These are phyloP conservation scores for Sphagnurus paluster DNA, from an alignment of 1,284 basidiomycete genomes.

Conservation along the genomic window DNA sequence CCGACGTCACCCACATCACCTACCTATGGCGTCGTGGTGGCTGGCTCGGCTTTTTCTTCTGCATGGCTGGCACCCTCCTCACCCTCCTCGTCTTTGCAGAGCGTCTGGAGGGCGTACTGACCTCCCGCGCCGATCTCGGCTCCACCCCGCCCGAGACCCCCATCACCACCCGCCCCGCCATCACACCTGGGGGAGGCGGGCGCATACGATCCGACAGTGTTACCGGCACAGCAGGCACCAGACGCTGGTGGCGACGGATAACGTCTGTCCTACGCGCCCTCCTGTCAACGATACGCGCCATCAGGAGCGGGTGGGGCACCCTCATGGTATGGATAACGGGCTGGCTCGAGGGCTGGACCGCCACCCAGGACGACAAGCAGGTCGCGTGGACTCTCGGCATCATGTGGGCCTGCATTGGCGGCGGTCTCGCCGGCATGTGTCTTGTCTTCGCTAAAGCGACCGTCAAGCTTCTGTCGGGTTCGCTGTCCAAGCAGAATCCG, in stretches of 20 bases:
- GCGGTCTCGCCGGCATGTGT: slow-evolving; percentile 84
- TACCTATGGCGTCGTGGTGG: slow-evolving; percentile 79
- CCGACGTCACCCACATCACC: slow-evolving; percentile 73
- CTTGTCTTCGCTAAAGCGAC: slow-evolving; percentile 91
- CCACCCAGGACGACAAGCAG: slow-evolving; percentile 76
- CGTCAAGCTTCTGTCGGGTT: slow-evolving; percentile 76
- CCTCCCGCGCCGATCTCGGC: slow-evolving; percentile 61
- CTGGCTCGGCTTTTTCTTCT: slow-evolving; percentile 88
- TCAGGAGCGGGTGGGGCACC: slow-evolving; percentile 42
- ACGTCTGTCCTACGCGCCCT: slow-evolving; percentile 3
- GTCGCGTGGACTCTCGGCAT: slow-evolving; percentile 89
- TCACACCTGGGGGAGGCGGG: slow-evolving; percentile 12
- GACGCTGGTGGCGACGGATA: slow-evolving; percentile 20
- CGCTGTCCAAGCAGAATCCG: slow-evolving; percentile 71
- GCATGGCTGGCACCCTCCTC: slow-evolving; percentile 71
- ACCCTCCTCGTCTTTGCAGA: slow-evolving; percentile 64
- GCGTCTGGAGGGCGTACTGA: slow-evolving; percentile 69
- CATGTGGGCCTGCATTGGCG: slow-evolving; percentile 89
- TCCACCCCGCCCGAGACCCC: slow-evolving; percentile 29
- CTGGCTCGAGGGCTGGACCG: slow-evolving; percentile 74
- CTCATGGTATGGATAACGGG: slow-evolving; percentile 57
- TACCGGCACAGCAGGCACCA: slow-evolving; percentile 5
- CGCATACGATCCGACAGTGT: slow-evolving; percentile 23
- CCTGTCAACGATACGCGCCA: slow-evolving; percentile 21
- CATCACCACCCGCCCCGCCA: not conserved